Evolutionary conservation across 768 basidiomycete genomes (phyloP).

Genomic region (Tulasnella sp.): DNA sequence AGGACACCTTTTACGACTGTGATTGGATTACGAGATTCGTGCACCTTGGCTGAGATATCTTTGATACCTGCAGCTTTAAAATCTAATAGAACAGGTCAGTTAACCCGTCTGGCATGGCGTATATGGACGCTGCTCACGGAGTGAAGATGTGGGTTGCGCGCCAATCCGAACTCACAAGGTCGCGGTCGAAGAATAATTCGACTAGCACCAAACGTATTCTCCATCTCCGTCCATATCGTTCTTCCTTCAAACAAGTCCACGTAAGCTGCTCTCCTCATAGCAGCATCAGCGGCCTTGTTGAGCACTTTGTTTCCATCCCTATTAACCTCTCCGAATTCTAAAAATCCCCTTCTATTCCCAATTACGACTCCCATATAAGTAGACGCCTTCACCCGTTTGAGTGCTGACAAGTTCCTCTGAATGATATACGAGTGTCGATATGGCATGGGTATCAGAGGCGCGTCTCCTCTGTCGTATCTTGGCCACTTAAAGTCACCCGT

Average conservation of each 20-base stretch:
- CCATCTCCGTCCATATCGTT: conserved; percentile 89
- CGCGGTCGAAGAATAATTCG: conserved; percentile 66
- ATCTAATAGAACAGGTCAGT: no score
- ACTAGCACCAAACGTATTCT: conserved; percentile 72
- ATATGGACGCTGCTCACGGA: no score
- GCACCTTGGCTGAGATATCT: conserved; percentile 89
- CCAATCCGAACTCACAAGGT: conserved; percentile 82
- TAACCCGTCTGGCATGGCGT: no score
- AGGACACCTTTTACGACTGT: conserved; percentile 86
- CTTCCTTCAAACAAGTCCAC: conserved; percentile 90
- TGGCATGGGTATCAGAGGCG: no score
- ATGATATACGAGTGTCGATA: no score
- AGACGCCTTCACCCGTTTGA: no score
- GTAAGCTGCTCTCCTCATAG: conserved; percentile 78
- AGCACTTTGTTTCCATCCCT: conserved; percentile 39
- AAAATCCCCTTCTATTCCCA: conserved; percentile 70
- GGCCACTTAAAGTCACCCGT: no score
- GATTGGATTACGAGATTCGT: conserved; percentile 78
- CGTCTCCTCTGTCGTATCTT: no score
- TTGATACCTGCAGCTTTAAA: conserved; percentile 92
- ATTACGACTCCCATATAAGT: conserved; percentile 57
- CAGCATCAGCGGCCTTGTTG: no score
- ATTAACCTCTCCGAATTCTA: conserved; percentile 76
- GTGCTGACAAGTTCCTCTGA: no score
- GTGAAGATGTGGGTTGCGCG: conserved; percentile 81